A percentile compares a stretch with the other conserved stretches of the same genome.
phyloP scores from a whole-genome alignment of 805 yeast species.

The Monosporozyma servazzii region DNA sequence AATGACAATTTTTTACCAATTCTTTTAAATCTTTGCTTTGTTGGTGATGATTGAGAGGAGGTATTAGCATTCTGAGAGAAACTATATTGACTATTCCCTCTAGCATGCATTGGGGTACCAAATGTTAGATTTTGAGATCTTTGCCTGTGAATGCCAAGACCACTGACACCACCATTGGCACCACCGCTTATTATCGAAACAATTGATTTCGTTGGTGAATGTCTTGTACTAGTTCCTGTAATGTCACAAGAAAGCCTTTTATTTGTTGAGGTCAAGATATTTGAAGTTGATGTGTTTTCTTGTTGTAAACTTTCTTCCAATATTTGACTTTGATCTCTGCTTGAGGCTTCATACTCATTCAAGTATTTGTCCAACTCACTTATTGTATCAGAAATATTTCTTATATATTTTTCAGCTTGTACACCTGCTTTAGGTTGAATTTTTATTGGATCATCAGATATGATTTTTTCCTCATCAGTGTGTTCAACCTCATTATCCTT shows the following conservation, averaged over 20 bases:
- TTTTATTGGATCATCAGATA: not conserved
- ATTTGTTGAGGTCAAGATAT: conserved; percentile 4
- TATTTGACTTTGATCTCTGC: conserved; percentile 10
- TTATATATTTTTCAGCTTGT: not conserved
- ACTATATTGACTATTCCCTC: conserved; percentile 19
- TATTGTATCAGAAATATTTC: conserved; percentile 15
- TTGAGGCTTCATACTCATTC: conserved; percentile 10
- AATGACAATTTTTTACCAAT: conserved; percentile 26
- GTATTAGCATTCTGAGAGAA: not conserved
- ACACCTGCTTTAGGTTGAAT: not conserved
- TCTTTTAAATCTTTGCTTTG: conserved; percentile 21
- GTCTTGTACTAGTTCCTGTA: conserved; percentile 13
- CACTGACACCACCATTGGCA: conserved; percentile 2
- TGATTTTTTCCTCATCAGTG: not conserved
- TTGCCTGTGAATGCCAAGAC: conserved; percentile 10
- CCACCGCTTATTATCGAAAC: conserved; percentile 21
- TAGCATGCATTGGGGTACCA: conserved; percentile 3
- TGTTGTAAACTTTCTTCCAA: conserved; percentile 22
- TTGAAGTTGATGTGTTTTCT: conserved; percentile 10
- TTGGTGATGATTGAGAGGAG: conserved; percentile 24
- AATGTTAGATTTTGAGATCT: conserved; percentile 9
- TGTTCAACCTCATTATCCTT: not conserved
- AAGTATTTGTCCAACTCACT: conserved; percentile 24
- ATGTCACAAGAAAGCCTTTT: conserved; percentile 11
- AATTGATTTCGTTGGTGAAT: conserved; percentile 30